Base-by-base conservation (phyloP, 1,284 basidiomycete genomes). In the Hortiboletus rubellus region DNA sequence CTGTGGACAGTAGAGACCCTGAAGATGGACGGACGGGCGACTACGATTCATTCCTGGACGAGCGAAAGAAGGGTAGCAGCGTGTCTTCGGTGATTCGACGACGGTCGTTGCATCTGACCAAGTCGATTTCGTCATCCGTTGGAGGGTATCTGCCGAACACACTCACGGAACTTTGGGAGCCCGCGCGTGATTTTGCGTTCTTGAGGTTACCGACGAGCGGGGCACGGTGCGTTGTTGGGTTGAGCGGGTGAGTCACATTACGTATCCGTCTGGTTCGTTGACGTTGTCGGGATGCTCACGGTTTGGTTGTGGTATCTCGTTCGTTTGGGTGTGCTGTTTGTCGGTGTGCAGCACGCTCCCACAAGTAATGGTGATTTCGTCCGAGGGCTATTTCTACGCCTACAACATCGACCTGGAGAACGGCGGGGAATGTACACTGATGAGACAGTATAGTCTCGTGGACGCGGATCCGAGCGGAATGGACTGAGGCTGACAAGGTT, bases 91-190 rank as follows among this genome's bases (percentile, higher is more conserved):
- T 82, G 10, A 74, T 93, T n/a, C 80, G 88, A 34, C 77, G 87
- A 44, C 84, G 86, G 57, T 94, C 91, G 2, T 71, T 92, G 63
- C 86, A 90, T 57, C 73, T 96, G 60, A 92, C 92, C 15, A 91
- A 92, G 72, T 85, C 82, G 55, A 73, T 96, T 37, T 90, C 93
- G 0, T 82, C 89, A 14, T 89, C 89, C 0, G 85, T 96, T 14
- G 94, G 96, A 7, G 91, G 91, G 0, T 97, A 97, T 70, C 81
- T 98, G 8, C 97, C 96, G 0, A 89, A 89, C 63, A 88, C 93
- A 2, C 74, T 99, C 38, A 93, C 95, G 11, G 96, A 98, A 72
- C 89, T 98, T 78, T 99, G 96, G 96, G 97, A 99, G 68, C 96
- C 97, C 0, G 83, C 91, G 48, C 81, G 97, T 5, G 96, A 98